These are phyloP conservation scores for Lachnellula hyalina DNA, from an alignment of 2,329 filamentous ascomycete genomes.

Conservation along the genomic window DNA sequence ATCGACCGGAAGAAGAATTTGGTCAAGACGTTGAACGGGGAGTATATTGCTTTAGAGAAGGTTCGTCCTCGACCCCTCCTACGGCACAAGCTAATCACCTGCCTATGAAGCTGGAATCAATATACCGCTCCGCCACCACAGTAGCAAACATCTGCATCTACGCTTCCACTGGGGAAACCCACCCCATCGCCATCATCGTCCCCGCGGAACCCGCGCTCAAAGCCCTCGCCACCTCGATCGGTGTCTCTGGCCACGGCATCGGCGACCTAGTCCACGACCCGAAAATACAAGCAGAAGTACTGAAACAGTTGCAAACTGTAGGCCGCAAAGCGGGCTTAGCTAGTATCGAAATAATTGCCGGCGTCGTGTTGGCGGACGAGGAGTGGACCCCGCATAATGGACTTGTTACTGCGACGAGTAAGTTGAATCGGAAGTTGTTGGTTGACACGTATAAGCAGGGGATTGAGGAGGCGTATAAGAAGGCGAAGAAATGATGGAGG, in stretches of 20 bases:
- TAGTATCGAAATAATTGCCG: conserved; percentile 66
- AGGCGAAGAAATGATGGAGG: not conserved
- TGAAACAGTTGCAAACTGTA: conserved; percentile 61
- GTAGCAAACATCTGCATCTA: conserved; percentile 85
- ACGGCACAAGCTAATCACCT: conserved; percentile 15
- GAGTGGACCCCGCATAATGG: conserved; percentile 80
- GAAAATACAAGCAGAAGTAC: conserved; percentile 55
- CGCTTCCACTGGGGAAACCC: conserved; percentile 65
- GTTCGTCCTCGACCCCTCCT: conserved; percentile 20
- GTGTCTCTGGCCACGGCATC: conserved; percentile 53
- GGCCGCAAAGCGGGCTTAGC: conserved; percentile 62
- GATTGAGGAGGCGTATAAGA: conserved; percentile 52
- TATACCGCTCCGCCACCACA: conserved; percentile 72
- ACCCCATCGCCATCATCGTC: conserved; percentile 75
- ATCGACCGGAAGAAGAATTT: conserved; percentile 89
- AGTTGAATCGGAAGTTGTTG: conserved; percentile 63
- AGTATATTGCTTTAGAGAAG: conserved; percentile 96
- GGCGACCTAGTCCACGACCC: conserved; percentile 53
- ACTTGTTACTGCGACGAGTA: conserved; percentile 62
- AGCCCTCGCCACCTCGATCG: conserved; percentile 51
- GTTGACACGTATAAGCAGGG: conserved; percentile 53
- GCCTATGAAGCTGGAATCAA: conserved; percentile 61
- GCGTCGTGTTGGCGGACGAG: conserved; percentile 72
- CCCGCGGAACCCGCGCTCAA: conserved; percentile 58
- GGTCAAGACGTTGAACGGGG: conserved; percentile 89